Percentiles rank a stretch among this genome's conserved stretches.
Conservation (phyloP, 306 rosid genomes). For the Morella rubra region DNA sequence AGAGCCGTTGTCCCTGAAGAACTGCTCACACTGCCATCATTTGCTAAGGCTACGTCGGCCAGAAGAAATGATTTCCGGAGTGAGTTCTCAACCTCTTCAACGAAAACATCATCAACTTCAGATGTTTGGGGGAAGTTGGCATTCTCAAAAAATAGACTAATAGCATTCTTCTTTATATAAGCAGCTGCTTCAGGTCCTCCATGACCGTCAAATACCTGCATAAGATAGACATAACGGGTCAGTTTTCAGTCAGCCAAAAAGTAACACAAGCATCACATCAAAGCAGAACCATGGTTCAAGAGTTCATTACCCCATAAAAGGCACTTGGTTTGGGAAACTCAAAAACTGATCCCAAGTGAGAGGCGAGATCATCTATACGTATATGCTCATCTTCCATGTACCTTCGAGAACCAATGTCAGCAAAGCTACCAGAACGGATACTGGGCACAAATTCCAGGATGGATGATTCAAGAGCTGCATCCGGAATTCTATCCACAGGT, state of each 20-base stretch:
- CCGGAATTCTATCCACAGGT: conserved; percentile 45
- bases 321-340: conserved; percentile 86
- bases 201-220: conserved; percentile 95
- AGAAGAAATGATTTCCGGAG: conserved; percentile 64
- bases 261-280: neutral
- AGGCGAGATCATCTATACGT: conserved; percentile 77
- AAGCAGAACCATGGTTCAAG: conserved; percentile 15
- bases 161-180: conserved; percentile 65
- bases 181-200: conserved; percentile 99
- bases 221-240: conserved; percentile 15
- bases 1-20: conserved; percentile 93
- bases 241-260: conserved; percentile 30
- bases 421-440: conserved; percentile 93
- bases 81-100: conserved; percentile 62
- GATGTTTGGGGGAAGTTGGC: conserved; percentile 64
- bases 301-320: conserved; percentile 76
- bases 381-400: conserved; percentile 99
- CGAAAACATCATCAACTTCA: conserved; percentile 52
- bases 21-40: conserved; percentile 67
- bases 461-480: conserved; percentile 43
- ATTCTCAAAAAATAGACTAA: conserved; percentile 74
- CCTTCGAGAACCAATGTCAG: conserved; percentile 88
- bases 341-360: conserved; percentile 63
- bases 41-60: conserved; percentile 87
- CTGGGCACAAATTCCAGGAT: conserved; percentile 53